A percentile compares a stretch with the other conserved stretches of the same genome.
Evolutionary conservation across 2,329 filamentous ascomycete species (phyloP).

Genomic region (Celoporthe dispersa): DNA sequence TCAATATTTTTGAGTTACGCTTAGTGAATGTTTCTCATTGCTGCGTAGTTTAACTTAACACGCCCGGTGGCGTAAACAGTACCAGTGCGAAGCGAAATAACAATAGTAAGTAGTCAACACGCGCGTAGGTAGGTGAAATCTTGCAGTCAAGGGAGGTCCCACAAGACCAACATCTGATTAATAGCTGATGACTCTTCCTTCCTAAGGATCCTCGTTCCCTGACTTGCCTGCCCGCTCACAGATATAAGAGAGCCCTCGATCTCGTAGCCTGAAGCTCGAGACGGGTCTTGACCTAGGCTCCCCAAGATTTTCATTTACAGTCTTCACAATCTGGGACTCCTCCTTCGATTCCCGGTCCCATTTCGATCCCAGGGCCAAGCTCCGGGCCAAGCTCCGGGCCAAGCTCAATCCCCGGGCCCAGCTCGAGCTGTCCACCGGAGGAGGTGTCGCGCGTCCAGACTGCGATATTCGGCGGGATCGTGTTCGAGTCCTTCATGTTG

Average conservation of each 20-base stretch:
- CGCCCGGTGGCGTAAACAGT: too few species aligned
- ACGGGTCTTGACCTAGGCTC: not conserved
- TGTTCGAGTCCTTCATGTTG: not conserved
- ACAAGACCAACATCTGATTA: too few species aligned
- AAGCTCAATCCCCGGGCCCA: not conserved
- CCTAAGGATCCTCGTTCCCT: too few species aligned
- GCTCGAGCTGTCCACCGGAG: not conserved
- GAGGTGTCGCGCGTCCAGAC: not conserved
- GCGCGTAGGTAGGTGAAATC: too few species aligned
- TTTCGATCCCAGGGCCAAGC: not conserved
- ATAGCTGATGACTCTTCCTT: not conserved
- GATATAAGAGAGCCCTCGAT: not conserved
- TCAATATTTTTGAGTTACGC: not conserved
- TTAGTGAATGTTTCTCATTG: not conserved
- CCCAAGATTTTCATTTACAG: not conserved
- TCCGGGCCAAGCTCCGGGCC: not conserved
- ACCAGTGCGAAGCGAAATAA: too few species aligned
- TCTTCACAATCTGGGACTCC: not conserved
- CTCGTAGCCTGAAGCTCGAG: not conserved
- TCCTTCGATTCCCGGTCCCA: not conserved
- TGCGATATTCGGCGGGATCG: not conserved
- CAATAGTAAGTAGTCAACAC: too few species aligned
- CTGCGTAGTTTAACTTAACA: too few species aligned
- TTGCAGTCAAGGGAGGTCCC: not conserved
- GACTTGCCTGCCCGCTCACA: too few species aligned